phyloP scores from a whole-genome alignment of 148 eudicot species.

The Persicaria maculosa region DNA sequence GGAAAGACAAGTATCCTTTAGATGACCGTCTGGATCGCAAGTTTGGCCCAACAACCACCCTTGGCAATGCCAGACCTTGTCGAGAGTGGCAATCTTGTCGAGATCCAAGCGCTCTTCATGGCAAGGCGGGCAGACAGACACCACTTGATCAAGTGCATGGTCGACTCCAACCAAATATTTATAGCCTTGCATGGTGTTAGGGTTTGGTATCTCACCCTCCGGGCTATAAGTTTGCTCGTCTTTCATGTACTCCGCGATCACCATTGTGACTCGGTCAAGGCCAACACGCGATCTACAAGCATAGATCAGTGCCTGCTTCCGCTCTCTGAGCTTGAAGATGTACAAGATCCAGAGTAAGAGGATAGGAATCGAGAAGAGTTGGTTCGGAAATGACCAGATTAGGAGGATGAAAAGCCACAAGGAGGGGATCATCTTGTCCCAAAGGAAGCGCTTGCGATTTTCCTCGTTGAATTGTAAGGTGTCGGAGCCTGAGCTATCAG shows the following conservation, averaged over 20 bases:
- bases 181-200: neutral
- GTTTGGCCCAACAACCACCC: neutral
- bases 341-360: neutral
- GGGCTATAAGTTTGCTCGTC: neutral
- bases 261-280: neutral
- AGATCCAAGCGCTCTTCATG: neutral
- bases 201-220: neutral
- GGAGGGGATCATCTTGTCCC: neutral
- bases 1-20: neutral
- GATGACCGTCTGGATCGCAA: neutral
- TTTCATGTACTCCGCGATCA: neutral
- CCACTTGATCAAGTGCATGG: neutral
- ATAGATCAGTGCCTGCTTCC: constrained; percentile 1
- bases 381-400: neutral
- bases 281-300: neutral
- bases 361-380: neutral
- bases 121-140: neutral
- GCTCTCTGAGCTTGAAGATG: neutral
- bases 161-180: neutral
- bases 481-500: neutral
- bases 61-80: neutral
- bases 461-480: neutral
- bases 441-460: neutral
- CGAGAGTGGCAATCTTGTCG: neutral
- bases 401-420: neutral